Percentiles rank a stretch among this genome's conserved stretches.
Conservation (phyloP, 305 asterid species). For the Solanum chacoense region DNA sequence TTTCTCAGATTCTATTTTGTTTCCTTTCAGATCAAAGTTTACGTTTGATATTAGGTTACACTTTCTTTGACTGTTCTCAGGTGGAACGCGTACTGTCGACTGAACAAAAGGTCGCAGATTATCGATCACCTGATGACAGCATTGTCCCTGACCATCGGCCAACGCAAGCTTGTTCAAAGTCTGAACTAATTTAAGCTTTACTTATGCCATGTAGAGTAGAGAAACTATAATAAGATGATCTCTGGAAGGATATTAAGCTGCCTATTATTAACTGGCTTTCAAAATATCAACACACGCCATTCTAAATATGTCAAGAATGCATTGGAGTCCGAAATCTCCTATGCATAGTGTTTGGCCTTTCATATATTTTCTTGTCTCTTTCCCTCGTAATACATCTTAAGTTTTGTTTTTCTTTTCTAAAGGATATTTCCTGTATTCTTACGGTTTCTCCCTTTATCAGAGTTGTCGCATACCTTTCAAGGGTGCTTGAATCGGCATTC, state of each 20-base stretch:
- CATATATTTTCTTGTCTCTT: background rate
- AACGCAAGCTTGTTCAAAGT: slow-evolving; percentile 92
- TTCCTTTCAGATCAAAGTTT: background rate
- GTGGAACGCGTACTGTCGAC: slow-evolving; percentile 90
- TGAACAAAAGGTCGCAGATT: slow-evolving; percentile 88
- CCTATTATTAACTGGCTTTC: background rate
- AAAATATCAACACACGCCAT: background rate
- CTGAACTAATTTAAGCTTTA: background rate
- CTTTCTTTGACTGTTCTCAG: slow-evolving; percentile 21
- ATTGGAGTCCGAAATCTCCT: background rate
- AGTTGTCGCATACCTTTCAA: slow-evolving; percentile 91
- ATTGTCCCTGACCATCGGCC: slow-evolving; percentile 91
- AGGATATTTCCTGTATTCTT: background rate
- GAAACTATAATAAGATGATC: background rate
- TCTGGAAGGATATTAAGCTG: background rate
- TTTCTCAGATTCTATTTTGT: background rate
- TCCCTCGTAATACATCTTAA: background rate
- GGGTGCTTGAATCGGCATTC: slow-evolving; percentile 96
- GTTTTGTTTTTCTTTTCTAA: background rate
- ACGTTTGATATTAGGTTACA: background rate
- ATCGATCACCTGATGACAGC: slow-evolving; percentile 87
- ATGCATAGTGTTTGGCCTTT: background rate
- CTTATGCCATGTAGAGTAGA: background rate
- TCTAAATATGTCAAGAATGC: background rate
- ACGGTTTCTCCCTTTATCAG: slow-evolving; percentile 30